These are phyloP conservation scores for Trametes versicolor DNA, from an alignment of 1,284 basidiomycete species.

Conservation along the genomic window DNA sequence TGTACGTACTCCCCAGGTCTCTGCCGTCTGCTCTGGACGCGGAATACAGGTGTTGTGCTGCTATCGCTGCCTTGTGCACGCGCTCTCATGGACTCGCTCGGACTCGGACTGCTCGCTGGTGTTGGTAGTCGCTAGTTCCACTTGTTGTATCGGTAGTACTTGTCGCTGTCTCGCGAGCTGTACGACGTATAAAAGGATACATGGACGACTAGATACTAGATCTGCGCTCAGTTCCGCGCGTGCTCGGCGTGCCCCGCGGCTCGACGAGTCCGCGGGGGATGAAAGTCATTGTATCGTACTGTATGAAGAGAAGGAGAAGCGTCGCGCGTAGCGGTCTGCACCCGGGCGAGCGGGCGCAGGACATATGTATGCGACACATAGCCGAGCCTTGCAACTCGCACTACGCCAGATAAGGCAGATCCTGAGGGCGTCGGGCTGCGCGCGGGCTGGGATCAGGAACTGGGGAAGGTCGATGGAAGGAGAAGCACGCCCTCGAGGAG, in stretches of 20 bases:
- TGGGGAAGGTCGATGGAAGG: not conserved
- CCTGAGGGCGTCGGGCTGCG: not conserved
- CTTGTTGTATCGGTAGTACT: constrained; percentile 3
- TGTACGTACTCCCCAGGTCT: not conserved
- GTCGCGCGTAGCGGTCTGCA: not conserved
- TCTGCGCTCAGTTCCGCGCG: not conserved
- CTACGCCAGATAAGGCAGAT: not conserved
- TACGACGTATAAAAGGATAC: constrained; percentile 9
- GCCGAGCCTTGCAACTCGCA: not conserved
- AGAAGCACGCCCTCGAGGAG: not conserved
- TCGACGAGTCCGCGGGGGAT: not conserved
- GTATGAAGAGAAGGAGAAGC: not conserved
- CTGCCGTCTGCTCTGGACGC: constrained; percentile 3
- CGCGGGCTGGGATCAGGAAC: not conserved
- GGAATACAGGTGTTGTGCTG: constrained; percentile 13
- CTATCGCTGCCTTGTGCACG: not conserved
- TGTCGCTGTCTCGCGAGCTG: constrained; percentile 5
- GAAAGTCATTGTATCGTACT: not conserved
- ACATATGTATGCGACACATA: too few species aligned
- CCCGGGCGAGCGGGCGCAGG: constrained; percentile 1
- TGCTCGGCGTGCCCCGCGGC: too few species aligned
- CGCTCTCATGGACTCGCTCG: not conserved
- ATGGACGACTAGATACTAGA: not conserved
- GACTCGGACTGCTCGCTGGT: not conserved
- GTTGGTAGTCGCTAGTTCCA: not conserved